Conservation (phyloP, 768 basidiomycete species). For the Phylloporus sp. region DNA sequence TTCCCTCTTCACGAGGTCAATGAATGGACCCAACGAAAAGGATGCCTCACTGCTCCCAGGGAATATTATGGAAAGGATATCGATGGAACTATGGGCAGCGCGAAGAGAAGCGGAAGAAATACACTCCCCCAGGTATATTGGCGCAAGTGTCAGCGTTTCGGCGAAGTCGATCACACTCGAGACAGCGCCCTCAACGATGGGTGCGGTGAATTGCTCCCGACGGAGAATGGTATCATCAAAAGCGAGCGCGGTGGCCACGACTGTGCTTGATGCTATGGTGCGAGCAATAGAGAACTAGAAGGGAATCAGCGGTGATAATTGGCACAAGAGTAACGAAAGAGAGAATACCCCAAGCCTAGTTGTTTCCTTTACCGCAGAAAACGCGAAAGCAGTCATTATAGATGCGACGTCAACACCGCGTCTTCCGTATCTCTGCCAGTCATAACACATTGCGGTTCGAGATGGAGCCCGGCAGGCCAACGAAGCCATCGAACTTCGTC, state of each 20-base stretch:
- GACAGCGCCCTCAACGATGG: constrained; percentile 55
- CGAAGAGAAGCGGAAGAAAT: constrained; percentile 71
- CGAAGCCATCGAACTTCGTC: constrained; percentile 24
- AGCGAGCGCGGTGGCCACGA: constrained; percentile 53
- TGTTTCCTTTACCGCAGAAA: constrained; percentile 60
- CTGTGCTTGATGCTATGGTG: constrained; percentile 53
- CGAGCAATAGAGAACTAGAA: constrained; percentile 66
- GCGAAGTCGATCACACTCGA: constrained; percentile 59
- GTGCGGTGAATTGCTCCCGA: constrained; percentile 53
- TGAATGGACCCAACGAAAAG: constrained; percentile 77
- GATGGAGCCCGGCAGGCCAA: constrained; percentile 8
- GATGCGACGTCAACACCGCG: constrained; percentile 67
- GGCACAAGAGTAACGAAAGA: constrained; percentile 4
- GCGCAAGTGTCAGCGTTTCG: constrained; percentile 70
- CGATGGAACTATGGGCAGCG: constrained; percentile 73
- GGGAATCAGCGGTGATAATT: constrained; percentile 3
- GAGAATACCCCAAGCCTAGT: constrained; percentile 68
- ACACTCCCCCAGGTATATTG: constrained; percentile 71
- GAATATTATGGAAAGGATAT: constrained; percentile 67
- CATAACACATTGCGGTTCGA: constrained; percentile 24
- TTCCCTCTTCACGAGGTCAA: constrained; percentile 74
- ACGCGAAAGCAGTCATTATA: constrained; percentile 57
- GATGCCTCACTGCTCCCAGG: constrained; percentile 75
- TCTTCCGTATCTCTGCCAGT: constrained; percentile 44
- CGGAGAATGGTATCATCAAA: constrained; percentile 69